phyloP scores from a whole-genome alignment of 73 alveolate species.

The Blepharisma japonicum region DNA sequence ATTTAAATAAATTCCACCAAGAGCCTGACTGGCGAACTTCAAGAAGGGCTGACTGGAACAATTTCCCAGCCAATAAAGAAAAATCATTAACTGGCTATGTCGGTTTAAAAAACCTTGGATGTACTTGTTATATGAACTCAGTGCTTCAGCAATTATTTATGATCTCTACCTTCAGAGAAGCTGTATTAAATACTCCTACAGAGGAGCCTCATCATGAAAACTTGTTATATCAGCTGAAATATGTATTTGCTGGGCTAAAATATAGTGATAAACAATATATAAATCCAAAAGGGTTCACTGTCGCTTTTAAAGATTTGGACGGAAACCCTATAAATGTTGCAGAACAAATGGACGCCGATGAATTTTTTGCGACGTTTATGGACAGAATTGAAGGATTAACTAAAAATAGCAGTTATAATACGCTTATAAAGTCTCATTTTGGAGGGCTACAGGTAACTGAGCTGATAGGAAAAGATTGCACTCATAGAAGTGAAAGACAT shows the following conservation, averaged over 20 bases:
- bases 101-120: slow-evolving; percentile 91
- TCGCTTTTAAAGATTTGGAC: slow-evolving; percentile 66
- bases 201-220: slow-evolving; percentile 38
- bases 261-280: slow-evolving; percentile 85
- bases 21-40: slow-evolving; percentile 72
- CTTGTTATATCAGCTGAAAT: slow-evolving; percentile 78
- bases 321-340: slow-evolving; percentile 78
- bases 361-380: slow-evolving; percentile 85
- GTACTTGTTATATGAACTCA: slow-evolving; percentile 96
- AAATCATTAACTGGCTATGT: slow-evolving; percentile 73
- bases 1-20: not conserved
- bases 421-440: slow-evolving; percentile 60
- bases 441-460: slow-evolving; percentile 90
- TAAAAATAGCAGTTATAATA: slow-evolving; percentile 43
- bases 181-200: not conserved
- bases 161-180: slow-evolving; percentile 75
- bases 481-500: slow-evolving; percentile 83
- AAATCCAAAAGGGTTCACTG: slow-evolving; percentile 82
- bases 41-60: slow-evolving; percentile 59
- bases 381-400: slow-evolving; percentile 73
- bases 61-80: slow-evolving; percentile 48
- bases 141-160: slow-evolving; percentile 86
- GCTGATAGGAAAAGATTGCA: slow-evolving; percentile 77
- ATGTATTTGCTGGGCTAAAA: slow-evolving; percentile 79
- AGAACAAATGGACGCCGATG: slow-evolving; percentile 94